Evolutionary conservation across 2,329 filamentous ascomycete genomes (phyloP).

Genomic region (Didymosphaeria variabile): DNA sequence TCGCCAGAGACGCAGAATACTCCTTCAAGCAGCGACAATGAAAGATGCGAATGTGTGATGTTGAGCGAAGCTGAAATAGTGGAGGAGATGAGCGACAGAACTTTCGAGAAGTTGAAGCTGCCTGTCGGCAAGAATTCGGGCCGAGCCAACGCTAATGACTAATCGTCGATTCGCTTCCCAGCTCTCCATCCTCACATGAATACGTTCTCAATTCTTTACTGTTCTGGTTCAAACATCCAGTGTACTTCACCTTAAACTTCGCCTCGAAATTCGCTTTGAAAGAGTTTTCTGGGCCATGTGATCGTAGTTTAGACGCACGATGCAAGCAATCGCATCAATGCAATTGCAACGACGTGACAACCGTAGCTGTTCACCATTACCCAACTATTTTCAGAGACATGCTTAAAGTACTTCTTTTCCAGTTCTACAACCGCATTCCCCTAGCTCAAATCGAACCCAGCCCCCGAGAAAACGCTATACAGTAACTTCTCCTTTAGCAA

Average conservation of each 20-base stretch:
- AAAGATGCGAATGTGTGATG: slow-evolving; percentile 12
- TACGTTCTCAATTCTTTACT: no score
- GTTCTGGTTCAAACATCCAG: no score
- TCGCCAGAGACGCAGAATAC: slow-evolving; percentile 1
- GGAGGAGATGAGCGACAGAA: slow-evolving; percentile 29
- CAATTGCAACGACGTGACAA: no score
- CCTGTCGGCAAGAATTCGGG: slow-evolving; percentile 20
- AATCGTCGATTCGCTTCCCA: not conserved
- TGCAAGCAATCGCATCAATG: no score
- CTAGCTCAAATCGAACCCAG: slow-evolving; percentile 78
- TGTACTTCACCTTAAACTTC: no score
- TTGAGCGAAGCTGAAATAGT: slow-evolving; percentile 23
- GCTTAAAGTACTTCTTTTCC: no score
- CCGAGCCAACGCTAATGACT: slow-evolving; percentile 14
- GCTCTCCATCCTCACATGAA: not conserved
- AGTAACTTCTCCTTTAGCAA: slow-evolving; percentile 81
- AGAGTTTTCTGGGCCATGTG: no score
- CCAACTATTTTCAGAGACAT: no score
- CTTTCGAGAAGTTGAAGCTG: slow-evolving; percentile 34
- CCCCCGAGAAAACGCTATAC: slow-evolving; percentile 88
- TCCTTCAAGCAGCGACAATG: not conserved
- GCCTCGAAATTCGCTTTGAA: no score
- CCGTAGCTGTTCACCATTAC: no score
- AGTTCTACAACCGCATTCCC: not conserved
- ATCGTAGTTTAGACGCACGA: no score